Base-by-base conservation (phyloP, 169 alveolate genomes). In the Cryptosporidium tyzzeri region DNA sequence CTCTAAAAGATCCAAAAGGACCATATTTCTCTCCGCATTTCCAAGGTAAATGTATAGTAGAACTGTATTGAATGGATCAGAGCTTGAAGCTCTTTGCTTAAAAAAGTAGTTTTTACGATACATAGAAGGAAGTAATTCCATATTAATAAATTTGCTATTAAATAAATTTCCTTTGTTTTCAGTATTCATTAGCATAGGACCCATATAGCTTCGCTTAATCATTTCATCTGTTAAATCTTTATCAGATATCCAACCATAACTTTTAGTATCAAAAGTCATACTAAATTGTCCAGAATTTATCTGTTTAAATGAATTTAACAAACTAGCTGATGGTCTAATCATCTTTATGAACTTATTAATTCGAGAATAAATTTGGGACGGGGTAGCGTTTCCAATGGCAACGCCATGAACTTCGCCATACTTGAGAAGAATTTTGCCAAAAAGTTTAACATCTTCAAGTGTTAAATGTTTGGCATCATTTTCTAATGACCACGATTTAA, bases 331-430 rank as follows among this genome's bases (percentile, higher is more conserved):
- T 9, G 86, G 86, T n/a, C 86, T 50, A 26, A 73, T 73, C 21
- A 31, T 9, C 23, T 41, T 73, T 9, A 73, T 53, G 8, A 59
- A 58, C 8, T 16, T 7, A 18, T 73, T 31, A 16, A 73, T 37
- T 10, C 59, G 37, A 41, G 21, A 44, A 62, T 41, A 61, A 23
- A 73, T 37, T 50, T 80, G 89, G n/a, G 33, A 39, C n/a, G 74
- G 74, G n/a, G 73, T 80, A 21, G 53, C 44, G 53, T 80, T 80
- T 18, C 89, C 89, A 39, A 65, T 80, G 23, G 39, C 75, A 16
- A 80, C 29, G 31, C 89, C 89, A 14, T 67, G 59, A 23, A 80
- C 50, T n/a, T 80, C 80, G 1, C 89, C 89, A n/a, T 80, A 80
- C 16, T 65, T 80, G 0, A 80, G 65, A 5, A 80, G 67, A 16